Base-by-base conservation (phyloP, 805 yeast species). In the Nakazawaea wickerhamii region DNA sequence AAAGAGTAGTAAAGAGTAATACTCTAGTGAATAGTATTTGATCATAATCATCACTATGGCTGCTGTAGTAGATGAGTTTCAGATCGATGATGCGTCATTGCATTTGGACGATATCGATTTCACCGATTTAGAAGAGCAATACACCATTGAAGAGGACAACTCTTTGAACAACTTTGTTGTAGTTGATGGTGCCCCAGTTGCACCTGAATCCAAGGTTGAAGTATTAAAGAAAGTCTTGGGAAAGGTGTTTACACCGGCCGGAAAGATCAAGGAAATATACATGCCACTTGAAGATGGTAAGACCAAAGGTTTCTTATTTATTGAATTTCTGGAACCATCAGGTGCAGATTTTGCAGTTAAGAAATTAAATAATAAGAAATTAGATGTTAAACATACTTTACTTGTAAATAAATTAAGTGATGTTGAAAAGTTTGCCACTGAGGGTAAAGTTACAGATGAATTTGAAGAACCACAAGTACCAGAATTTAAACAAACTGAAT, bases 131-230 rank as follows among this genome's bases (percentile, higher is more conserved):
- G 97, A 91, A 62, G 79, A 73, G 44, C 71, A 86, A 64, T 88
- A 74, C 62, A 63, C 75, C 19, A 79, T 84, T 38, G 55, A 60
- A 40, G 74, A 77, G 44, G 78, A 76, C 40, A 66, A 72, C 45
- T 76, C 79, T 39, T 71, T 85, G 44, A 95, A 86, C 56, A 77
- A 77, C 55, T 89, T 78, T 58, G 79, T 91, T 45, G 85, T 91
- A 23, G 84, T 88, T 40, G 97, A 89, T 60, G 99, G 99, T 37
- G 90, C 95, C 9, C 99, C 99, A 52, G 71, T 88, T 48, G 95
- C 95, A 20, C 96, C 97, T 45, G 95, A 83, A 59, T 62, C 87
- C 41, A 93, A 93, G 66, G 85, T 81, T 40, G 85, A 88, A 43
- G 79, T 85, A 45, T 75, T 93, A 59, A 75, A 81, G 52, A 90